Base-by-base conservation (phyloP, 176 grass and related monocot species). In the Oryza australiensis region DNA sequence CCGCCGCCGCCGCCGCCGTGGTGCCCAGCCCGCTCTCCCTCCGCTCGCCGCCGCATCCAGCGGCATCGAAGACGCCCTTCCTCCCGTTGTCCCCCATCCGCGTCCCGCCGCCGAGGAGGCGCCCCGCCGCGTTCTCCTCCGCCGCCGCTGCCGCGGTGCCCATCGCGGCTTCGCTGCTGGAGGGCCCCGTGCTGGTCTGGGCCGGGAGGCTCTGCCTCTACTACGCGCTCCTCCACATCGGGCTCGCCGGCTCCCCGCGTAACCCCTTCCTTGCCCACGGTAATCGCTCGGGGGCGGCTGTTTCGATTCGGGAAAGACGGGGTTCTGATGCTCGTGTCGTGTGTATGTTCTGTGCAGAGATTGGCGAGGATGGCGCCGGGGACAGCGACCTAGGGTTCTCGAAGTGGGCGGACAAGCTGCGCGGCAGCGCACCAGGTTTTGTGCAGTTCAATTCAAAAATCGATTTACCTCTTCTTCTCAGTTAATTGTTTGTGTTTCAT, bases 211-310 rank as follows among this genome's bases (percentile, higher is more conserved):
- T 99, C 55, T 99, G 91, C 85, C 65, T 99, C 84, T 94, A 91
- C 75, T 99, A 99, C 76, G 93, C 87, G 77, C 90, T 99, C 69
- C 81, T 99, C 46, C 94, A 92, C 76, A 46, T 34, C 63, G 96
- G 96, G 22, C 87, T 99, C 59, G 96, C 83, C 12, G 96, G 96
- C 11, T 99, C 93, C 26, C 89, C 85, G 18, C 82, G 24, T 43
- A 99, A 87, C 82, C 96, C 96, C n/a, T 87, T 99, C 85, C 83
- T 94, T 59, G 90, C 96, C 38, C 84, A 87, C 62, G 88, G 88
- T 55, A 80, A 81, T 35, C n/a, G 18, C 22, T 3, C 33, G 38
- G 6, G 33, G 33, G 18, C 22, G 22, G 55, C n/a, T 7, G 0
- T 12, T 64, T 82, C 26, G 69, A 66, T 73, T 34, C 43, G n/a